phyloP scores from a whole-genome alignment of 495 filamentous ascomycete species.

The Talaromyces trachyspermus region DNA sequence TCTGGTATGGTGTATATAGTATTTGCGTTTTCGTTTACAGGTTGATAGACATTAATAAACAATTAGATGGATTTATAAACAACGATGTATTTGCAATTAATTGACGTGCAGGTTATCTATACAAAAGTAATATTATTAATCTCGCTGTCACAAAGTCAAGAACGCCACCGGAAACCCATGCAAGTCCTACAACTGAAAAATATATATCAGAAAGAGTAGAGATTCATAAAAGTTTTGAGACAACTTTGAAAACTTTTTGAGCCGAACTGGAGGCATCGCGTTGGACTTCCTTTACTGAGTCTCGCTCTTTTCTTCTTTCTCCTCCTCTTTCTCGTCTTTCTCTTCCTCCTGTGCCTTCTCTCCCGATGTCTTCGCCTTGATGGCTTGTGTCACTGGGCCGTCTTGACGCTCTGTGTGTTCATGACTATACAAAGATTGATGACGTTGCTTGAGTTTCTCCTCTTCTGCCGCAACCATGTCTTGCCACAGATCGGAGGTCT shows the following conservation, averaged over 20 bases:
- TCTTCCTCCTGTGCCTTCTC: slow-evolving; percentile 10
- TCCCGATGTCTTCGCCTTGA: slow-evolving; percentile 11
- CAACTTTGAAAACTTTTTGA: neutral
- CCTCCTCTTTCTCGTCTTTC: slow-evolving; percentile 15
- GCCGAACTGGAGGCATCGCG: no score
- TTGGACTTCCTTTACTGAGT: slow-evolving; percentile 10
- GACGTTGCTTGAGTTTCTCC: slow-evolving; percentile 52
- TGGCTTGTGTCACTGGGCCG: slow-evolving; percentile 12
- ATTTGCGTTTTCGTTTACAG: no score
- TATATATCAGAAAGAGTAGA: slow-evolving; percentile 1
- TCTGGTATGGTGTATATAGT: neutral
- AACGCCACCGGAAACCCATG: neutral
- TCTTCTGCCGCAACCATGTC: slow-evolving; percentile 80
- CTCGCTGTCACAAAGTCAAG: neutral
- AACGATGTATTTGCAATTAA: no score
- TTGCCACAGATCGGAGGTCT: slow-evolving; percentile 81
- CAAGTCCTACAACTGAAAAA: neutral
- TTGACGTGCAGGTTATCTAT: no score
- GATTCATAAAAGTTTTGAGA: neutral
- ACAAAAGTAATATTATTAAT: neutral
- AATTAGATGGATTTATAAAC: neutral
- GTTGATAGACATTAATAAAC: neutral
- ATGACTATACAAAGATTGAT: slow-evolving; percentile 36
- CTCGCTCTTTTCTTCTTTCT: slow-evolving; percentile 4
- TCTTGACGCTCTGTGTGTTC: slow-evolving; percentile 13